Evolutionary conservation across 2,329 filamentous ascomycete species (phyloP).

Genomic region (Bipolaris zeicola): DNA sequence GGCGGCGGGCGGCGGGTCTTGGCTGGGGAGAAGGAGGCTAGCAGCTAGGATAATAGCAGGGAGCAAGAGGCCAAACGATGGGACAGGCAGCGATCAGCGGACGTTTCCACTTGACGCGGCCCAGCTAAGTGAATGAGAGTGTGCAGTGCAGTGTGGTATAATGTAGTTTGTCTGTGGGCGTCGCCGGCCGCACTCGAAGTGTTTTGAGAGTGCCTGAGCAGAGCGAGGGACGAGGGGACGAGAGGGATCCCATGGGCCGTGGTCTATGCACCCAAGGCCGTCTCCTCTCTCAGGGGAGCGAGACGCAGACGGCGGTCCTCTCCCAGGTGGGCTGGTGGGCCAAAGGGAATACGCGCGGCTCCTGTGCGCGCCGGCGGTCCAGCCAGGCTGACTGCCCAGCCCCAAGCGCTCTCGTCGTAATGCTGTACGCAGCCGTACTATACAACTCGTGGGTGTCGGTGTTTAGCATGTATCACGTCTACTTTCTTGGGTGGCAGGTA

Average conservation of each 20-base stretch:
- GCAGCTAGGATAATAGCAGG: constrained; percentile 2
- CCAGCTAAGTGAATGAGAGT: constrained; percentile 6
- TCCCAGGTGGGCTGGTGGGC: constrained; percentile 31
- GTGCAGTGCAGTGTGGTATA: too few species aligned
- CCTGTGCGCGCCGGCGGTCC: constrained; percentile 21
- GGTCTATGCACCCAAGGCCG: constrained; percentile 26
- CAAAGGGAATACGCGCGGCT: constrained; percentile 31
- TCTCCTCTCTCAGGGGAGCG: constrained; percentile 36
- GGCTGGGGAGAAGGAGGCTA: constrained; percentile 21
- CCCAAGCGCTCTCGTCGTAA: background rate
- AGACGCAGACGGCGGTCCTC: constrained; percentile 16
- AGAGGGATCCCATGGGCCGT: constrained; percentile 26
- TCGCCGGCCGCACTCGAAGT: constrained; percentile 18
- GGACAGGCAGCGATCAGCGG: constrained; percentile 25
- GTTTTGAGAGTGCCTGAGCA: constrained; percentile 34
- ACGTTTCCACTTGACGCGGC: constrained; percentile 25
- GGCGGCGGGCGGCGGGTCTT: constrained; percentile 32
- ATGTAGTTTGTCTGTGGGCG: constrained; percentile 19
- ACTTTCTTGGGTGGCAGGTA: too few species aligned
- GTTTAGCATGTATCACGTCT: too few species aligned
- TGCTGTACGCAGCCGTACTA: background rate
- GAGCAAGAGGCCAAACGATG: background rate
- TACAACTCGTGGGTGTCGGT: too few species aligned
- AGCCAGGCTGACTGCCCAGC: constrained; percentile 14
- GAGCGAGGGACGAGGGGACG: constrained; percentile 29